phyloP scores from a whole-genome alignment of 2,329 filamentous ascomycete genomes.

The Hypoxylon sp. region DNA sequence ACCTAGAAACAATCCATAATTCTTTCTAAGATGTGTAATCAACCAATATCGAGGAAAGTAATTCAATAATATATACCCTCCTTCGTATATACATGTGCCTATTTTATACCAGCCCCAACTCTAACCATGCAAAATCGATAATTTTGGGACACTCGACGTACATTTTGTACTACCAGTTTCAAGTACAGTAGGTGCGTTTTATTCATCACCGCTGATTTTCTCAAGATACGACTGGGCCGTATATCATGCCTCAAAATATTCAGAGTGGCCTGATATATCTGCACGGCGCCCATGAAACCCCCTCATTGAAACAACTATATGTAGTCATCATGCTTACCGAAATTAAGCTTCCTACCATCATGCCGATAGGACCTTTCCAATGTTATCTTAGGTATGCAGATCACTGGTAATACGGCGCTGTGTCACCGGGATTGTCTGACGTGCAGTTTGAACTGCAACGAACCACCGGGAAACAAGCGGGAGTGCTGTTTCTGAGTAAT shows the following conservation, averaged over 20 bases:
- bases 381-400: background rate
- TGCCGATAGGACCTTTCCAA: background rate
- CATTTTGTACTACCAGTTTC: background rate
- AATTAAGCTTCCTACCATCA: background rate
- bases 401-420: no score
- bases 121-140: background rate
- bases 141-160: background rate
- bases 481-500: background rate
- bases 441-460: background rate
- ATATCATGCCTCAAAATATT: background rate
- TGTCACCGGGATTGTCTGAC: background rate
- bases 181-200: background rate
- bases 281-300: background rate
- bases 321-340: background rate
- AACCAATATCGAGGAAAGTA: background rate
- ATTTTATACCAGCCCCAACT: background rate
- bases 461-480: background rate
- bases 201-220: background rate
- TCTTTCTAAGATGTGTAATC: no score
- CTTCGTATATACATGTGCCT: background rate
- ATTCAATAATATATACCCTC: no score
- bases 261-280: background rate
- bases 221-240: background rate
- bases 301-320: background rate
- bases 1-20: no score